Base-by-base conservation (phyloP, 352 stramenopile species). In the Pythium pyrilobum region DNA sequence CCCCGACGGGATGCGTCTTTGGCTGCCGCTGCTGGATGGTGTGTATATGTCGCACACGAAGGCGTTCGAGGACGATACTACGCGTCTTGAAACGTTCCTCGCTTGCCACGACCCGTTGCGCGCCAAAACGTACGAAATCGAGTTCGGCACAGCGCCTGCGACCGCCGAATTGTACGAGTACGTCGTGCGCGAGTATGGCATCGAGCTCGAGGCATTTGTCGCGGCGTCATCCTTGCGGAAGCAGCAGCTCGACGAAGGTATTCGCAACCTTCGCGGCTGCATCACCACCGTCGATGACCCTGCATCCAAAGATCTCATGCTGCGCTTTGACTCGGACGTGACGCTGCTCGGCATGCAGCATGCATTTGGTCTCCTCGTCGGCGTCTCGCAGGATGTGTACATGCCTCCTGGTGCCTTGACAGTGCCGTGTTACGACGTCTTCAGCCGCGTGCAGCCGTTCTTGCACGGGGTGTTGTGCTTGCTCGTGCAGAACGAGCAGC, bases 341-440 rank as follows among this genome's bases (percentile, higher is more conserved):
- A 77, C 77, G 55, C 72, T 93, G 5, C 32, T 91, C 6, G 81
- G 79, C 20, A 66, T 84, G 34, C 64, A 91, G n/a, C 66, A 70
- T 15, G 51, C 66, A 15, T 89, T 89, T 56, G 83, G 83, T 1
- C 56, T 94, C 11, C 67, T 94, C 7, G 76, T 94, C 12, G 81
- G 79, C 8, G 62, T 89, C 0, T 91, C 82, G 0, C 81, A 92
- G 49, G 83, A 94, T 44, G 78, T 89, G 20, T 94, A 91, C 62
- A 77, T 84, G 33, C 80, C 81, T 1, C 82, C 78, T 2, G 77
- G 77, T 4, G 53, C 45, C 1, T 57, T 81, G 10, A 55, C 69
- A 4, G 51, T 85, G 13, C 76, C 78, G 7, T 85, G 81, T 41
- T 94, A 87, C 41, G 83, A 94, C 40, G 47, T 92, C 4, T 89